A percentile compares a stretch with the other conserved stretches of the same genome.
phyloP scores from a whole-genome alignment of 2,329 filamentous ascomycete genomes.

The Colletotrichum destructivum region DNA sequence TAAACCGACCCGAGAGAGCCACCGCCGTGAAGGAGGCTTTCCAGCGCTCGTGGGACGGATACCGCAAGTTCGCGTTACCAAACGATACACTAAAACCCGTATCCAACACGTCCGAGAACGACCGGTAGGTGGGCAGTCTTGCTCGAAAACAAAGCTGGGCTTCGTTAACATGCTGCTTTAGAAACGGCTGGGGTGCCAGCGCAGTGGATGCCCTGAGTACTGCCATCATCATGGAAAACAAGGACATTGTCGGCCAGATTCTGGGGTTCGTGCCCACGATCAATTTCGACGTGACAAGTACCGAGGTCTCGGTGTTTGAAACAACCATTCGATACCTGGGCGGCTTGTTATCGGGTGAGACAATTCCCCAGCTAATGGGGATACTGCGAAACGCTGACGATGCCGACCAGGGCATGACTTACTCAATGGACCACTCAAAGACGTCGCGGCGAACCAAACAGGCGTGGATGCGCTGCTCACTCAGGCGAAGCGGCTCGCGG shows the following conservation, averaged over 20 bases:
- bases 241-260: conserved; percentile 78
- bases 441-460: conserved; percentile 59
- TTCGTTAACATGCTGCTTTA: conserved; percentile 53
- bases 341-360: conserved; percentile 80
- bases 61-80: conserved; percentile 81
- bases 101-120: conserved; percentile 75
- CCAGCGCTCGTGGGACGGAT: conserved; percentile 79
- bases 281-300: conserved; percentile 75
- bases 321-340: conserved; percentile 91
- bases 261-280: conserved; percentile 79
- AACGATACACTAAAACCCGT: conserved; percentile 83
- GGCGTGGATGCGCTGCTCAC: conserved; percentile 73
- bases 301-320: conserved; percentile 84
- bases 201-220: conserved; percentile 87
- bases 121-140: conserved; percentile 67
- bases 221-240: conserved; percentile 82
- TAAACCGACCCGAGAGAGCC: conserved; percentile 61
- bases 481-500: conserved; percentile 79
- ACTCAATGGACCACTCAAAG: conserved; percentile 75
- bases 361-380: neutral
- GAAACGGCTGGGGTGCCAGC: conserved; percentile 88
- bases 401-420: conserved; percentile 74
- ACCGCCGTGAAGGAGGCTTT: conserved; percentile 79
- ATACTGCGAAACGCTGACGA: neutral
- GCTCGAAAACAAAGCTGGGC: neutral